Evolutionary conservation across 352 stramenopile species (phyloP).

Genomic region (Phytopythium delawarense): DNA sequence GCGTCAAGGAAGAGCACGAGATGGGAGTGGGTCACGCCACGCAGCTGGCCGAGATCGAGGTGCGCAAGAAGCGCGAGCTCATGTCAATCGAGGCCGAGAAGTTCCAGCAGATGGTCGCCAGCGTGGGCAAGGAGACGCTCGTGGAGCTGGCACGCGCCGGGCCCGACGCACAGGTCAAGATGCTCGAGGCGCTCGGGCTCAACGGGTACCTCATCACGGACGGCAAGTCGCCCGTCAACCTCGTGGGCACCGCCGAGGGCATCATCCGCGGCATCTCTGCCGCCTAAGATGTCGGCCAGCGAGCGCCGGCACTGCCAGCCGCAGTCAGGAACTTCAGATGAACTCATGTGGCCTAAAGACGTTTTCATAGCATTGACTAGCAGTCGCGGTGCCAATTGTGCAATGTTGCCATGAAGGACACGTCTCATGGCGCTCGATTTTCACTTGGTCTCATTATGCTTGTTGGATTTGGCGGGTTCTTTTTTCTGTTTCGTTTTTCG

Average conservation of each 20-base stretch:
- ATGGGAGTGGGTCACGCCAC: slow-evolving; percentile 50
- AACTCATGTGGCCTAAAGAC: too few relatives aligned
- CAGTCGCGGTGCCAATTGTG: not conserved
- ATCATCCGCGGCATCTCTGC: slow-evolving; percentile 67
- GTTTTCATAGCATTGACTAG: not conserved
- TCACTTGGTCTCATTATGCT: not conserved
- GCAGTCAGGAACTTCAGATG: too few relatives aligned
- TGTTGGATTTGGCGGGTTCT: not conserved
- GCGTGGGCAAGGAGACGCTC: slow-evolving; percentile 71
- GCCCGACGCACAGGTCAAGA: slow-evolving; percentile 72
- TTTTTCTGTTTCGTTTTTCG: not conserved
- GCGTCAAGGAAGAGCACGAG: slow-evolving; percentile 58
- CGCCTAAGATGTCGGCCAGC: too few relatives aligned
- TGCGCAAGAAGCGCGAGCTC: slow-evolving; percentile 75
- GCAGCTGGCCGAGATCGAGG: slow-evolving; percentile 59
- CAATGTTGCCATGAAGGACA: not conserved
- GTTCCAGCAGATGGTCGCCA: slow-evolving; percentile 79
- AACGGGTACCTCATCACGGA: slow-evolving; percentile 84
- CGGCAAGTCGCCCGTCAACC: slow-evolving; percentile 76
- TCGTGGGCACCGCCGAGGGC: slow-evolving; percentile 65
- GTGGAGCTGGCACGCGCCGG: slow-evolving; percentile 67
- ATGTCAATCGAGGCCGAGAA: slow-evolving; percentile 77
- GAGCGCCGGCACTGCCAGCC: too few relatives aligned
- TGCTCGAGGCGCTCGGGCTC: slow-evolving; percentile 71
- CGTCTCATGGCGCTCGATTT: not conserved